Evolutionary conservation across 306 rosid genomes (phyloP).

Genomic region (Neltuma alba): DNA sequence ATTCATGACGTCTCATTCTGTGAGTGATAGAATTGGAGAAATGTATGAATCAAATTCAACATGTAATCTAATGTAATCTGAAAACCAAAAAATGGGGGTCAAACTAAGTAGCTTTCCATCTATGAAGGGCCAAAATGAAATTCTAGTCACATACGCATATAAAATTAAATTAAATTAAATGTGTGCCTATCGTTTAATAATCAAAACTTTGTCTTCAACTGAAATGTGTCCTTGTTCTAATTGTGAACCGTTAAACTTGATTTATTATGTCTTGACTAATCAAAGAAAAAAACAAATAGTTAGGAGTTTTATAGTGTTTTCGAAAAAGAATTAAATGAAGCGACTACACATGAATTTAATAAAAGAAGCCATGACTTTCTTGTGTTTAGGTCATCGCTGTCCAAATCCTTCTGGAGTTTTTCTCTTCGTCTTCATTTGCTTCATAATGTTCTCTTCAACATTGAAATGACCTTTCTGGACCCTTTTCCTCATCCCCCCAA

Average conservation of each 20-base stretch:
- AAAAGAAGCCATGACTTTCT: background rate
- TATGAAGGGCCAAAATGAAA: background rate
- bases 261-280: background rate
- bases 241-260: background rate
- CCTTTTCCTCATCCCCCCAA: background rate
- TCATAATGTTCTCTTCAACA: constrained; percentile 17
- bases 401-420: constrained; percentile 24
- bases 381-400: constrained; percentile 21
- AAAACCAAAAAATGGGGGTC: background rate
- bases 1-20: no score
- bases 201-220: background rate
- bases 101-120: background rate
- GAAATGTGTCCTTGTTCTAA: background rate
- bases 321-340: background rate
- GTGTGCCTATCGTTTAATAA: background rate
- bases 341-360: background rate
- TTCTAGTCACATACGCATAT: background rate
- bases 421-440: constrained; percentile 25
- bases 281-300: background rate
- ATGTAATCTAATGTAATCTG: background rate
- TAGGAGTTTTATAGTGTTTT: background rate
- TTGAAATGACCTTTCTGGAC: constrained; percentile 2
- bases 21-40: background rate
- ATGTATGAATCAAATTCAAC: background rate
- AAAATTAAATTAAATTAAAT: no score